Percentiles rank a stretch among this genome's conserved stretches.
phyloP scores from a whole-genome alignment of 345 rosid species.

The Salix viminalis region DNA sequence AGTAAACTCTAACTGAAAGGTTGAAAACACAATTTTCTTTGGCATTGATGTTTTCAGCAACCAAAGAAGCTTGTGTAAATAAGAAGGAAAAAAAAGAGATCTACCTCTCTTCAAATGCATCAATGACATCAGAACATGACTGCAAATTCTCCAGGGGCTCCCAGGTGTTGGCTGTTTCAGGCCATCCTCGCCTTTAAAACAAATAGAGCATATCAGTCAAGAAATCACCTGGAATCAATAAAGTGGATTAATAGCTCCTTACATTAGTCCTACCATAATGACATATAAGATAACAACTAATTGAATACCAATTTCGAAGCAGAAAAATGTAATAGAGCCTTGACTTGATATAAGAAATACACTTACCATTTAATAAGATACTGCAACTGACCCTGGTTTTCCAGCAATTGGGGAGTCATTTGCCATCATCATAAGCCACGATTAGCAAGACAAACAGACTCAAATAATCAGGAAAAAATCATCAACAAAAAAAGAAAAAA shows the following conservation, averaged over 20 bases:
- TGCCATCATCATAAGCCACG: slow-evolving; percentile 6
- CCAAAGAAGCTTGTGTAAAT: background rate
- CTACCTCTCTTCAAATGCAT: slow-evolving; percentile 90
- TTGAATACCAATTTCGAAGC: background rate
- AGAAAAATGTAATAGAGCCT: background rate
- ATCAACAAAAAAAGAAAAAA: background rate
- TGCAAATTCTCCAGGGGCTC: slow-evolving; percentile 92
- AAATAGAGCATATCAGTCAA: background rate
- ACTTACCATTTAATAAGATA: slow-evolving; percentile 96
- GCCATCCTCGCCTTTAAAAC: slow-evolving; percentile 93
- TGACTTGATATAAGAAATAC: background rate
- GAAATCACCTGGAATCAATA: background rate
- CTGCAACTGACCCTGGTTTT: slow-evolving; percentile 76
- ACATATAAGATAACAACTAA: background rate
- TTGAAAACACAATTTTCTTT: background rate
- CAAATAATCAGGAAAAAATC: background rate
- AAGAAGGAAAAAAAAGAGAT: slow-evolving; percentile 1
- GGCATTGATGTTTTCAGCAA: background rate
- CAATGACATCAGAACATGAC: slow-evolving; percentile 89
- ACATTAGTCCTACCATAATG: background rate
- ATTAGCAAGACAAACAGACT: slow-evolving; percentile 2
- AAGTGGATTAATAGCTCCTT: background rate
- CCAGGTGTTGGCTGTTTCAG: slow-evolving; percentile 94
- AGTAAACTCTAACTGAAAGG: background rate
- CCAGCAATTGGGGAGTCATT: slow-evolving; percentile 12